Percentiles rank a stretch among this genome's conserved stretches.
phyloP scores from a whole-genome alignment of 2,329 filamentous ascomycete species.

The Cercospora beticola region DNA sequence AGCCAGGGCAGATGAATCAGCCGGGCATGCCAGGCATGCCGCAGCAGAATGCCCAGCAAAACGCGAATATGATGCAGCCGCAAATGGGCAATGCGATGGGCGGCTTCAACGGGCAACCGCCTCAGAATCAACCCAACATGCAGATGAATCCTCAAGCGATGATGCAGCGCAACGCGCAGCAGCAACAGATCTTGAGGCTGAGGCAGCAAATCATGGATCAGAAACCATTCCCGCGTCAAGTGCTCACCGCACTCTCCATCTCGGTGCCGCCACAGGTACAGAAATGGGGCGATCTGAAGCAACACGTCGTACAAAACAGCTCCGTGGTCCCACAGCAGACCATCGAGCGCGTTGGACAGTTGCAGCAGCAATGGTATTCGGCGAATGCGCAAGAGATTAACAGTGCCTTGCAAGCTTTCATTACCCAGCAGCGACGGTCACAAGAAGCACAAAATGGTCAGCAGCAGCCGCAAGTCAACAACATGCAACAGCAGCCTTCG shows the following conservation, averaged over 20 bases:
- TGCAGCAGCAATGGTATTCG: constrained; percentile 31
- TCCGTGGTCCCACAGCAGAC: constrained; percentile 44
- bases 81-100: constrained; percentile 24
- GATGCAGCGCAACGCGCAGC: constrained; percentile 18
- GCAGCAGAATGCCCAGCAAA: constrained; percentile 5
- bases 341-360: constrained; percentile 40
- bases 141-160: constrained; percentile 15
- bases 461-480: constrained; percentile 27
- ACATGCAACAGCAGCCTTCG: constrained; percentile 14
- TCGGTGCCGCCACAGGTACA: constrained; percentile 52
- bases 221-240: constrained; percentile 22
- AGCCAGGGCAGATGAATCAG: constrained; percentile 14
- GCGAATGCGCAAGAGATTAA: constrained; percentile 28
- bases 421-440: constrained; percentile 39
- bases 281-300: constrained; percentile 59
- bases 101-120: constrained; percentile 27
- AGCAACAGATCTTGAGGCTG: constrained; percentile 20
- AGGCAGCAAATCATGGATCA: constrained; percentile 20
- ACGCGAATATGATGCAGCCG: constrained; percentile 17
- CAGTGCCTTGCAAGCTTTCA: constrained; percentile 30
- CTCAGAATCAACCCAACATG: constrained; percentile 18
- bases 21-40: constrained; percentile 22
- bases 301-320: constrained; percentile 52
- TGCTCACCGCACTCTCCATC: constrained; percentile 18
- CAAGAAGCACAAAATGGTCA: constrained; percentile 46